Evolutionary conservation across 768 basidiomycete genomes (phyloP).

Genomic region (Clitopilus hobsonii): DNA sequence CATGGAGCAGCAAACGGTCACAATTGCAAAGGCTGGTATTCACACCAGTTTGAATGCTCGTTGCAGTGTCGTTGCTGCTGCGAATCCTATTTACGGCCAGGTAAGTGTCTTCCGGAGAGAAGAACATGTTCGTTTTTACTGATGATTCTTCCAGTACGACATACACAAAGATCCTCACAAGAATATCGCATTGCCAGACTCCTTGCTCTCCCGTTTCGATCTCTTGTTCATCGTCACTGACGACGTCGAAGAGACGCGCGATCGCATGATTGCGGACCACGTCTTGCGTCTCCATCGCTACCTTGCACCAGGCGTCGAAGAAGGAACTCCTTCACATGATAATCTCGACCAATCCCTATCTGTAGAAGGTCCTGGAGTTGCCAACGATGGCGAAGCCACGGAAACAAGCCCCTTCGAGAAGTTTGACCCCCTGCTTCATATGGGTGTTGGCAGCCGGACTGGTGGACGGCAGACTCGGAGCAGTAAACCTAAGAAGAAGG

Average conservation of each 20-base stretch:
- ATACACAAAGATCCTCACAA: conserved; percentile 99
- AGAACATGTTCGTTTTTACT: conserved; percentile 4
- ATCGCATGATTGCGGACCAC: conserved; percentile 94
- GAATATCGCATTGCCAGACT: conserved; percentile 98
- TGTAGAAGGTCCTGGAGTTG: conserved; percentile 71
- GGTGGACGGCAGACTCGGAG: conserved; percentile 48
- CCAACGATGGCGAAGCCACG: conserved; percentile 46
- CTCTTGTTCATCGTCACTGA: conserved; percentile 97
- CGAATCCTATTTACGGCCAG: conserved; percentile 98
- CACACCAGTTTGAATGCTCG: conserved; percentile 97
- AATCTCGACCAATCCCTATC: conserved; percentile 83
- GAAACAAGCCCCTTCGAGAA: conserved; percentile 91
- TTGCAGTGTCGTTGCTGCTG: conserved; percentile 96
- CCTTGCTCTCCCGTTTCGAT: conserved; percentile 97
- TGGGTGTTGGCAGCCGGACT: conserved; percentile 58
- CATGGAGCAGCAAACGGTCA: conserved; percentile 99
- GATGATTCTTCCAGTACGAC: conserved; percentile 67
- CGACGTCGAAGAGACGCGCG: conserved; percentile 92
- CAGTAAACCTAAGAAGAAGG: conserved; percentile 59
- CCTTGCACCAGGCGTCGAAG: conserved; percentile 92
- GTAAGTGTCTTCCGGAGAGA: conserved; percentile 33
- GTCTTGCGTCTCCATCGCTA: conserved; percentile 97
- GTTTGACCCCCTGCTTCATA: conserved; percentile 91
- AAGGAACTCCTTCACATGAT: conserved; percentile 89
- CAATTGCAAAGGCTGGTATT: conserved; percentile 98